A percentile compares a stretch with the other conserved stretches of the same genome.
phyloP scores from a whole-genome alignment of 176 grass and related monocot genomes.

The Urochloa ruziziensis region DNA sequence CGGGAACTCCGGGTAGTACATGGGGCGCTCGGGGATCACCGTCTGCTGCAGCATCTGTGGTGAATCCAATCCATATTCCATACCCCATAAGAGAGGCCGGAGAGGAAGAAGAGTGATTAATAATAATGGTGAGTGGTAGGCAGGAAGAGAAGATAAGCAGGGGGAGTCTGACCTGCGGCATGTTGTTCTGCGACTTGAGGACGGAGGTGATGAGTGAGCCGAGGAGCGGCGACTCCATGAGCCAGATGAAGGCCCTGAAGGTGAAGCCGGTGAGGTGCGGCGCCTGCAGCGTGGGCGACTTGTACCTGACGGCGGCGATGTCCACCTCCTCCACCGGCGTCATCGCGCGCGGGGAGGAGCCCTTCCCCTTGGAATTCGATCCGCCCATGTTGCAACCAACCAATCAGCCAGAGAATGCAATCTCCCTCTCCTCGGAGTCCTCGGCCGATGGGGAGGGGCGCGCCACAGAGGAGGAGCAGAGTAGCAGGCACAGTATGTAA shows the following conservation, averaged over 20 bases:
- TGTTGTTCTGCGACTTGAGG: slow-evolving; percentile 75
- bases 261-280: slow-evolving; percentile 68
- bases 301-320: slow-evolving; percentile 60
- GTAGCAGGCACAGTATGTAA: neutral
- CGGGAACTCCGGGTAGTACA: slow-evolving; percentile 86
- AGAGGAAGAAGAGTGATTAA: no score
- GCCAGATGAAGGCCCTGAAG: slow-evolving; percentile 68
- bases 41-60: slow-evolving; percentile 73
- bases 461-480: no score
- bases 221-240: slow-evolving; percentile 66
- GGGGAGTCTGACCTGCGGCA: slow-evolving; percentile 39
- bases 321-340: slow-evolving; percentile 69
- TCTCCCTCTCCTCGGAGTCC: no score
- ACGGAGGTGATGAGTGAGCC: slow-evolving; percentile 50
- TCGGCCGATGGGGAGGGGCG: neutral
- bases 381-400: neutral
- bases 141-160: no score
- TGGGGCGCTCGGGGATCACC: slow-evolving; percentile 80
- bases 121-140: neutral
- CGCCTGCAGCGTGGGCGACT: slow-evolving; percentile 36
- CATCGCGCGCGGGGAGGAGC: slow-evolving; percentile 35
- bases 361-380: slow-evolving; percentile 19
- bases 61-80: no score
- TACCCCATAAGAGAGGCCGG: neutral
- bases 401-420: no score